A percentile compares a stretch with the other conserved stretches of the same genome.
Evolutionary conservation across 306 rosid genomes (phyloP).

Genomic region (Trifolium dubium): DNA sequence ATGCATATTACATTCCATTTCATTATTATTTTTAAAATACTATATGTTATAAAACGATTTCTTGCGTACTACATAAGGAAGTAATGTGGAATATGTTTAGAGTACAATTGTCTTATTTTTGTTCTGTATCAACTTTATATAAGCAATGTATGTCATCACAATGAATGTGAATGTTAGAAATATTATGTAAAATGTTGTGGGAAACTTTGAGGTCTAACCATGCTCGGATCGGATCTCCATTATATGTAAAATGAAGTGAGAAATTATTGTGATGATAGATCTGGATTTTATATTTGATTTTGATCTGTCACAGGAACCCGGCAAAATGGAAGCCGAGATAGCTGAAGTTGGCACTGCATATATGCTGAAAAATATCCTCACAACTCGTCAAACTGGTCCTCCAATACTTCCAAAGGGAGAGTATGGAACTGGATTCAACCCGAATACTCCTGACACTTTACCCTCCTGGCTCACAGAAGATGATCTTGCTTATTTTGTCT

Average conservation of each 20-base stretch:
- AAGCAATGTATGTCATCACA: too few species aligned
- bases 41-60: too few species aligned
- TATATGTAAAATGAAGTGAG: background rate
- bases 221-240: too few species aligned
- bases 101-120: too few species aligned
- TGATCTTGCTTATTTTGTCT: constrained; percentile 50
- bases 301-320: constrained; percentile 22
- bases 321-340: constrained; percentile 41
- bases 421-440: constrained; percentile 37
- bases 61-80: too few species aligned
- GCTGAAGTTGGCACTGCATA: constrained; percentile 26
- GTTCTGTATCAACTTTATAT: too few species aligned
- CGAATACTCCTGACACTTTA: constrained; percentile 8
- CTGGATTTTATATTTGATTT: background rate
- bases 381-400: constrained; percentile 42
- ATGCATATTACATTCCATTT: too few species aligned
- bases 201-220: too few species aligned
- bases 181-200: too few species aligned
- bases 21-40: too few species aligned
- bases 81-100: too few species aligned
- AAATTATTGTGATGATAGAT: background rate
- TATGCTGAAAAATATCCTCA: constrained; percentile 40
- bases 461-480: constrained; percentile 60
- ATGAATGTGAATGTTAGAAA: too few species aligned
- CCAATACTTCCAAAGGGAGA: constrained; percentile 47